A percentile compares a stretch with the other conserved stretches of the same genome.
phyloP scores from a whole-genome alignment of 345 rosid species.

The Barbarea vulgaris region DNA sequence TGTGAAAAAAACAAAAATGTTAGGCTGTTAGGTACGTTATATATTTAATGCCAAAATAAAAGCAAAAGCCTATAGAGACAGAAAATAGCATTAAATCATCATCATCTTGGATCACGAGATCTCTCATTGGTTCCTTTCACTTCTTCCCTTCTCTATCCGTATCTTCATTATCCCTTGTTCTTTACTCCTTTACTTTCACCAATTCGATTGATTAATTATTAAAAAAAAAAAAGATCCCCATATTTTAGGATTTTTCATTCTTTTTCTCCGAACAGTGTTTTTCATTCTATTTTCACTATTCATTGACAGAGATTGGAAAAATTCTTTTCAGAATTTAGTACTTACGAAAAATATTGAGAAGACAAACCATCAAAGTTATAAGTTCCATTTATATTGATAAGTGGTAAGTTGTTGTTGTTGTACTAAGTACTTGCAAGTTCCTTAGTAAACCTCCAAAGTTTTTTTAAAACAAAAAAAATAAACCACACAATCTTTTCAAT shows the following conservation, averaged over 20 bases:
- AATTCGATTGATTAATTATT: conserved; percentile 6
- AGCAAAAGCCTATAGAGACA: conserved; percentile 35
- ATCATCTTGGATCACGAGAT: conserved; percentile 49
- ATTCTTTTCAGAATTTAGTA: neutral
- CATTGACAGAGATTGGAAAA: conserved; percentile 15
- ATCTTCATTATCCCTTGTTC: conserved; percentile 27
- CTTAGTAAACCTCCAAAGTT: neutral
- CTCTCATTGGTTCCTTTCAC: conserved; percentile 42
- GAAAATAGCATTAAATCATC: conserved; percentile 33
- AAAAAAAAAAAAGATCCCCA: conserved; percentile 5
- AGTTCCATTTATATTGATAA: neutral
- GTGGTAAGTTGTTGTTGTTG: neutral
- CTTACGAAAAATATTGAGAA: neutral
- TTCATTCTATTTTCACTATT: conserved; percentile 39
- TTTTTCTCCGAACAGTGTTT: conserved; percentile 10
- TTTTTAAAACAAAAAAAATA: neutral
- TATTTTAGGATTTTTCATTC: conserved; percentile 22
- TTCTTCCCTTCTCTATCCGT: conserved; percentile 32
- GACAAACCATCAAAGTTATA: neutral
- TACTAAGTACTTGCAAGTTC: conserved; percentile 9
- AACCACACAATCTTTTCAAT: neutral
- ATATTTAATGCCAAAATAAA: conserved; percentile 32
- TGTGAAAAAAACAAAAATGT: conserved; percentile 32
- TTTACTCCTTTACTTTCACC: conserved; percentile 24
- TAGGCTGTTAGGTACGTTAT: conserved; percentile 39